Evolutionary conservation across 164 flowering plant species (phyloP).

Genomic region (Piper longum): DNA sequence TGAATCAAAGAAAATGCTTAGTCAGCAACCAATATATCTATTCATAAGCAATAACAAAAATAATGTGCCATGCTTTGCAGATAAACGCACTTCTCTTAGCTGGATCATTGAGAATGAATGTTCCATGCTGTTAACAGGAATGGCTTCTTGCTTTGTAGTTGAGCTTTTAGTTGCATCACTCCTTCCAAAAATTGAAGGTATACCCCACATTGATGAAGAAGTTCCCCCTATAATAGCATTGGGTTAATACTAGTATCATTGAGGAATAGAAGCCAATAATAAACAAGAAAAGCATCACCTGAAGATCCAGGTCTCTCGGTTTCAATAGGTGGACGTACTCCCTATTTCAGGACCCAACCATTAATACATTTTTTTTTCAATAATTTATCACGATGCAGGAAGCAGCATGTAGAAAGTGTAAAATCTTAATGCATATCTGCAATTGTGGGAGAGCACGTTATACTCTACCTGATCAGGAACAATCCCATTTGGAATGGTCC

Average conservation of each 20-base stretch:
- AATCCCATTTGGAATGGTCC: constrained; percentile 62
- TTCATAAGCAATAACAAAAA: not conserved
- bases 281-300: constrained; percentile 28
- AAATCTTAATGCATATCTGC: too few relatives aligned
- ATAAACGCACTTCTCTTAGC: constrained; percentile 56
- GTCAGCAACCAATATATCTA: not conserved
- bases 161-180: constrained; percentile 18
- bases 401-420: too few relatives aligned
- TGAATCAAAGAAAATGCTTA: constrained; percentile 10
- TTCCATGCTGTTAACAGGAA: constrained; percentile 41
- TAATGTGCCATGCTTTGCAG: not conserved
- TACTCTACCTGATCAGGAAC: constrained; percentile 66
- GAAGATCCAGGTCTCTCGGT: constrained; percentile 42
- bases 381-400: constrained; percentile 2
- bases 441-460: too few relatives aligned
- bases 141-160: constrained; percentile 29
- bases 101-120: constrained; percentile 52
- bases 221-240: constrained; percentile 29
- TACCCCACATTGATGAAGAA: constrained; percentile 59
- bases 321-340: constrained; percentile 45
- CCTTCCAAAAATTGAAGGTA: constrained; percentile 76
- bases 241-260: not conserved
- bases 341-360: constrained; percentile 19
- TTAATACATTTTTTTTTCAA: too few relatives aligned
- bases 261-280: not conserved